phyloP scores from a whole-genome alignment of 1,284 basidiomycete species.

The Malassezia vespertilionis region DNA sequence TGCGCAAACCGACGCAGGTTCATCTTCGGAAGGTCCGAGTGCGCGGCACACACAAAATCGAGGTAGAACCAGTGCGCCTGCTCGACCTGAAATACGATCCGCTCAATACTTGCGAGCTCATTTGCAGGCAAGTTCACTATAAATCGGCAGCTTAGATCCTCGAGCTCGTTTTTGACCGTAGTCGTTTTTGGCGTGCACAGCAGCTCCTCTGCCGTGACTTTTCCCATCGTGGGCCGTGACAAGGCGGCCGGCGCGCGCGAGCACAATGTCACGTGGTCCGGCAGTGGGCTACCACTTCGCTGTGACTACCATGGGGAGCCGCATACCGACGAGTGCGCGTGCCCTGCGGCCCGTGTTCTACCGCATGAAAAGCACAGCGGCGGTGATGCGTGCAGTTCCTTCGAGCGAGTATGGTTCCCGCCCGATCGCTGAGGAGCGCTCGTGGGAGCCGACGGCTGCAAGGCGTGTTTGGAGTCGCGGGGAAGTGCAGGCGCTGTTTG shows the following conservation, averaged over 20 bases:
- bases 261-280: not conserved
- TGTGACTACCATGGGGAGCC: not conserved
- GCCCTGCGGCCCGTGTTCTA: not conserved
- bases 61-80: slow-evolving; percentile 99
- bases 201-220: not conserved
- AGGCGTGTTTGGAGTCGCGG: slow-evolving; percentile 35
- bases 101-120: slow-evolving; percentile 77
- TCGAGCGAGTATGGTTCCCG: not conserved
- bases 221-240: slow-evolving; percentile 1
- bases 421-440: not conserved
- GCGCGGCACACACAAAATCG: slow-evolving; percentile 79
- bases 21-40: slow-evolving; percentile 69
- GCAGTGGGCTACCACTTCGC: not conserved
- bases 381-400: slow-evolving; percentile 5
- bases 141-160: slow-evolving; percentile 58
- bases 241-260: not conserved
- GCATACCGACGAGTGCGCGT: not conserved
- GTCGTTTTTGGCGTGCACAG: not conserved
- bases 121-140: slow-evolving; percentile 90
- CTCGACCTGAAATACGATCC: slow-evolving; percentile 97
- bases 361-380: slow-evolving; percentile 8
- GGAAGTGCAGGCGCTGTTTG: slow-evolving; percentile 40
- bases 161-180: slow-evolving; percentile 44
- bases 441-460: not conserved
- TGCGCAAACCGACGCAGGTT: slow-evolving; percentile 80